A percentile compares a stretch with the other conserved stretches of the same genome.
phyloP scores from a whole-genome alignment of 1,284 basidiomycete genomes.

The Cryptococcus sp. region DNA sequence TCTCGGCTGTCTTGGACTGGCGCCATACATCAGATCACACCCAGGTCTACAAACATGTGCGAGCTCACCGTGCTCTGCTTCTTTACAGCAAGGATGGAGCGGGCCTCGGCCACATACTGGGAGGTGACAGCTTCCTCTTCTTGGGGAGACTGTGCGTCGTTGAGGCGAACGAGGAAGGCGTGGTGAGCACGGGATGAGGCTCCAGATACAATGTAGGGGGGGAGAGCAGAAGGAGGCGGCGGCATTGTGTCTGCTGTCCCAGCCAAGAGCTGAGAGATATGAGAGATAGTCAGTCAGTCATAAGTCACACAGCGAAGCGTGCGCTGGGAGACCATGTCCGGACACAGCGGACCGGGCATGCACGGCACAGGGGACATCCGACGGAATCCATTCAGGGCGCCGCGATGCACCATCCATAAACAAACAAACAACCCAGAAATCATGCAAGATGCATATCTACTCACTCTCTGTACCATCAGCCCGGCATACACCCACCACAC shows the following conservation, averaged over 20 bases:
- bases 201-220: constrained; percentile 42
- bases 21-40: not conserved
- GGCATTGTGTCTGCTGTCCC: not conserved
- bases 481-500: no score
- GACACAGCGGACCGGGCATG: no score
- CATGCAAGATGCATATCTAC: no score
- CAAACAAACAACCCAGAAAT: no score
- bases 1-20: constrained; percentile 33
- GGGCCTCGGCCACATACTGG: constrained; percentile 22
- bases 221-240: constrained; percentile 16
- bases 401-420: no score
- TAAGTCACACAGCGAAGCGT: no score
- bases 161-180: constrained; percentile 34
- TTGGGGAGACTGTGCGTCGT: constrained; percentile 25
- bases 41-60: not conserved
- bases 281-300: no score
- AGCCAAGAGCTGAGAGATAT: no score
- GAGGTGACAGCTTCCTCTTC: constrained; percentile 31
- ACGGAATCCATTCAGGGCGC: no score
- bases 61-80: constrained; percentile 24
- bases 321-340: no score
- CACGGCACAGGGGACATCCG: no score
- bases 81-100: constrained; percentile 10
- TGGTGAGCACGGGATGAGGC: constrained; percentile 46
- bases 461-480: no score